These are phyloP conservation scores for Citrullus amarus DNA, from an alignment of 306 rosid genomes.

Conservation along the genomic window DNA sequence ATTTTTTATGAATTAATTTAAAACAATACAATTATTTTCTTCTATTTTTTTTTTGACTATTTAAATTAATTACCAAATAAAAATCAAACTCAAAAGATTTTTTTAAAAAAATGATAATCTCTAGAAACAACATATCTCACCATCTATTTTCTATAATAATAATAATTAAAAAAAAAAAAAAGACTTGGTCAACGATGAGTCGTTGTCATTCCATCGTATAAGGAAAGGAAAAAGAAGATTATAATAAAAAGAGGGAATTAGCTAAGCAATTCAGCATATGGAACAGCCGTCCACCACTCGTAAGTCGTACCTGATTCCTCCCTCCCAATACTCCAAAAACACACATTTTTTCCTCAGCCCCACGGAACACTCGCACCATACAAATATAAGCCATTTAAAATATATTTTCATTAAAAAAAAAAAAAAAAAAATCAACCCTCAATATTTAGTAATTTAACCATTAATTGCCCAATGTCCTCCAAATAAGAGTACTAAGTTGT, in stretches of 20 bases:
- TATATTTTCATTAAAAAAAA: too few relatives aligned
- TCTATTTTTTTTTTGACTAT: too few relatives aligned
- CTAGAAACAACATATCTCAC: neutral
- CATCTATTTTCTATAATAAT: neutral
- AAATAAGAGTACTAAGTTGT: too few relatives aligned
- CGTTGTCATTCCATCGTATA: neutral
- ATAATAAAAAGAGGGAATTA: neutral
- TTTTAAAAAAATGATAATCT: too few relatives aligned
- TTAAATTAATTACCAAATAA: too few relatives aligned
- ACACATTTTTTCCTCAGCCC: neutral
- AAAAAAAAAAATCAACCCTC: neutral
- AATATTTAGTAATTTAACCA: neutral
- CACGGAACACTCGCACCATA: neutral
- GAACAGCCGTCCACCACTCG: conserved; percentile 4
- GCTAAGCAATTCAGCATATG: neutral
- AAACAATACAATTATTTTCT: too few relatives aligned
- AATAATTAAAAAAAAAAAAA: too few relatives aligned
- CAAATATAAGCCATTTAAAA: neutral
- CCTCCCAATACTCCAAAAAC: neutral
- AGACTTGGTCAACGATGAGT: neutral
- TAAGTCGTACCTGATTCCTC: neutral
- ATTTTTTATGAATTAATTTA: too few relatives aligned
- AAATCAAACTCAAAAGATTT: too few relatives aligned
- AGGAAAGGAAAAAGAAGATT: neutral
- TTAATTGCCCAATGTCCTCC: too few relatives aligned